Conservation (phyloP, 495 filamentous ascomycete genomes). For the Articulospora tetracladia region DNA sequence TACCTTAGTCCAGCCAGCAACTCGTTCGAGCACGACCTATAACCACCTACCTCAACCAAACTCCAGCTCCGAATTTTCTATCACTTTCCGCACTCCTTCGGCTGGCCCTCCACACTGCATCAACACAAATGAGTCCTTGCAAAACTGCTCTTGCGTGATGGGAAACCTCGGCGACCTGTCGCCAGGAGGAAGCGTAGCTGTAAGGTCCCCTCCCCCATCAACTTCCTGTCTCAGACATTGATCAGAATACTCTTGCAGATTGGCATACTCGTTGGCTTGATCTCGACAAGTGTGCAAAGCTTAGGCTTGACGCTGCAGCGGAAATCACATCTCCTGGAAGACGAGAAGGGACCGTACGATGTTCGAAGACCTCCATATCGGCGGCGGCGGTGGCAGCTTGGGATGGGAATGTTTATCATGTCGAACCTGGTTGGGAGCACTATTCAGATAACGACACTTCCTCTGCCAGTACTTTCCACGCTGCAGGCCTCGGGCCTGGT, state of each 20-base stretch:
- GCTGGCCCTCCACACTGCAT: neutral
- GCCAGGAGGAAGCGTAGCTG: constrained; percentile 80
- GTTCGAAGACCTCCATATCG: constrained; percentile 81
- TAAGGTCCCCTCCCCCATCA: constrained; percentile 38
- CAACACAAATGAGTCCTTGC: constrained; percentile 23
- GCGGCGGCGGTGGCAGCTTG: constrained; percentile 93
- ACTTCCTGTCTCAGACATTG: constrained; percentile 12
- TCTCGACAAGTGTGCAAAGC: constrained; percentile 92
- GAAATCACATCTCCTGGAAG: constrained; percentile 97
- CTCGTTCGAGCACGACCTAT: neutral
- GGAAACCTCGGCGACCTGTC: constrained; percentile 79
- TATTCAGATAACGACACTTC: constrained; percentile 95
- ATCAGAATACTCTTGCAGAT: constrained; percentile 48
- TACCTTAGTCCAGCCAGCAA: no score
- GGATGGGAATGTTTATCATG: constrained; percentile 95
- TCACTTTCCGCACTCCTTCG: neutral
- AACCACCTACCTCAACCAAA: neutral
- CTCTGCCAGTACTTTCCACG: constrained; percentile 90
- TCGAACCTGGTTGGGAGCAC: constrained; percentile 92
- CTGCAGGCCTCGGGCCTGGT: constrained; percentile 95
- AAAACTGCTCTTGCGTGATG: constrained; percentile 40
- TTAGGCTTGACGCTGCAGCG: constrained; percentile 96
- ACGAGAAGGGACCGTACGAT: constrained; percentile 81
- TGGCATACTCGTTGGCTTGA: constrained; percentile 85
- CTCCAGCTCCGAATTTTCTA: neutral